Evolutionary conservation across 2,329 filamentous ascomycete species (phyloP), one percentile per base, ranked within the genome.

Genomic region (Scytalidium sp.): DNA sequence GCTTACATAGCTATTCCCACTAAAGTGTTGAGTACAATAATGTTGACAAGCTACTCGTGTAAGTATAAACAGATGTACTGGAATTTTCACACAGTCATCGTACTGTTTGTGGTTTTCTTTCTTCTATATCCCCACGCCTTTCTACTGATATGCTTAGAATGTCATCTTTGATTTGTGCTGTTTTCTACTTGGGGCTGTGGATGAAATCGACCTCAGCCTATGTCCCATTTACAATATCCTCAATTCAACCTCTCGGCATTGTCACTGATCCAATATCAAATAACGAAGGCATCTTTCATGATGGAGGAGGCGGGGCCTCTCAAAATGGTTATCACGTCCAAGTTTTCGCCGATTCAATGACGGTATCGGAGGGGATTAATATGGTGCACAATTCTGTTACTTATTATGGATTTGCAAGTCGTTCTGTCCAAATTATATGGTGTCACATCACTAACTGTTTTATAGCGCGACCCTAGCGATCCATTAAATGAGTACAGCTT

Each of bases 311-410:
- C 5, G 32, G 32, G 5, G 32, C 32, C 11, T 36, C 32, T 19
- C 25, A 45, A 45, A 17, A 45, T 21, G 49, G 49, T 13, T 50
- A 50, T 36, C 49, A 50, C 41, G 49, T 50, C 5, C 44, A 50
- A 21, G 25, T 46, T 13, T 50, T 50, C 25, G 49, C 49, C 4
- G 49, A 50, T 17, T 50, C 49, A 27, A 29, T 39, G 20, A 50
- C 49, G 3, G 39, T 22, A 8, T 21, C 22, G 20, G 19, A 39
- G 22, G 49, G 44, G 5, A 47, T 50, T 20, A 50, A 50, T 19
- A 47, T 50, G 21, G 49, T 50, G 9, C 49, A 50, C 36, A 50
- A 50, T 27, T 46, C 49, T 19, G 49, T 50, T 17, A 39, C 44
- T n/a, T 50, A 50, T 39, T 46, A 32, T 22, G 49, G 49, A 32